These are phyloP conservation scores for Coemansia sp. DNA, from an alignment of 192 early-diverging fungal species.

Conservation along the genomic window DNA sequence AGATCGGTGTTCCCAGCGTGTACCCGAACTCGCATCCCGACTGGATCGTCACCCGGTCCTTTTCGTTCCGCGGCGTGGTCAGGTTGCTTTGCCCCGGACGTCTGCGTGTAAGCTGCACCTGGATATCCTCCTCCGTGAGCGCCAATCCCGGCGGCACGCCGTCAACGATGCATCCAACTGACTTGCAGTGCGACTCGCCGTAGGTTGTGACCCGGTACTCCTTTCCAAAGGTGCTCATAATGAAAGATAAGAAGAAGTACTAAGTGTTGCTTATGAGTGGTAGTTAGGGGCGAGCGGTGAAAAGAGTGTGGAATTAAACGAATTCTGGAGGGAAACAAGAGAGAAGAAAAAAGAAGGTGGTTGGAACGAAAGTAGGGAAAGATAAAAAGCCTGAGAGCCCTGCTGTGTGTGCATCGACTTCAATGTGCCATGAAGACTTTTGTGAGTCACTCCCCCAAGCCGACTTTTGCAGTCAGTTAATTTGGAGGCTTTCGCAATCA, in stretches of 20 bases:
- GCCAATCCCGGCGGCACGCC: conserved; percentile 93
- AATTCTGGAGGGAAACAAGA: too few species aligned
- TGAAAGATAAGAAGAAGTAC: background rate
- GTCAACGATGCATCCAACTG: conserved; percentile 94
- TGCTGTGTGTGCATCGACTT: too few species aligned
- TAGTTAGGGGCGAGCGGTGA: too few species aligned
- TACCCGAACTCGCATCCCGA: conserved; percentile 92
- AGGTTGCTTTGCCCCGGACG: conserved; percentile 94
- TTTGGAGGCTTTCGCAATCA: too few species aligned
- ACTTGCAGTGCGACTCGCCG: conserved; percentile 99
- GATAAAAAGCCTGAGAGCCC: too few species aligned
- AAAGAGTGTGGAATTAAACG: too few species aligned
- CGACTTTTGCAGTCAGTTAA: too few species aligned
- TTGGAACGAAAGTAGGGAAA: too few species aligned
- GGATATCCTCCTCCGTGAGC: conserved; percentile 88
- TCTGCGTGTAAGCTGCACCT: conserved; percentile 87
- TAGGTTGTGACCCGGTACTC: conserved; percentile 89
- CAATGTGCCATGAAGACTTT: too few species aligned
- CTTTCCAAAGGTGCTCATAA: conserved; percentile 84
- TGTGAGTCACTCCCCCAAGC: too few species aligned
- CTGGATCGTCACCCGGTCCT: conserved; percentile 88
- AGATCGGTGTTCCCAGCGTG: conserved; percentile 94
- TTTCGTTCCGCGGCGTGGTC: conserved; percentile 97
- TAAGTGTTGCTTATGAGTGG: background rate
- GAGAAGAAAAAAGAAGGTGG: too few species aligned